A percentile compares a stretch with the other conserved stretches of the same genome.
Conservation (phyloP, 2,329 filamentous ascomycete genomes). For the Colletotrichum truncatum region DNA sequence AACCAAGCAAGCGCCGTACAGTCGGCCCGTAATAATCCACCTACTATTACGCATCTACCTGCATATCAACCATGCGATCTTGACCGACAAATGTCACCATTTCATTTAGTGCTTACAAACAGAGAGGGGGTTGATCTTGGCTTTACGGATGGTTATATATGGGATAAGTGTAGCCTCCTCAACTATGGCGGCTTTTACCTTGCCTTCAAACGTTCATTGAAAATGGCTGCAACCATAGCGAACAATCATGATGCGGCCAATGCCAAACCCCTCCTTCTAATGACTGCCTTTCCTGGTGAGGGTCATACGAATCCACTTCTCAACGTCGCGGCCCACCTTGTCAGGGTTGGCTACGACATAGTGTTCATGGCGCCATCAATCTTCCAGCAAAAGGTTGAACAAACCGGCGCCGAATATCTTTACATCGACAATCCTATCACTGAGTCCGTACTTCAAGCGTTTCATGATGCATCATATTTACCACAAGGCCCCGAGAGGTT, state of each 20-base stretch:
- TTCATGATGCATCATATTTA: background rate
- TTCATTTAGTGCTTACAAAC: background rate
- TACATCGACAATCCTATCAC: conserved; percentile 26
- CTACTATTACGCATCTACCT: background rate
- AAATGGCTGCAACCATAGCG: background rate
- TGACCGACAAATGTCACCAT: background rate
- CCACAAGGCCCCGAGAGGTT: conserved; percentile 25
- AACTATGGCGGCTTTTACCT: background rate
- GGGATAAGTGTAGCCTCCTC: background rate
- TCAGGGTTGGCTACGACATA: conserved; percentile 47
- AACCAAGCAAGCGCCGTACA: background rate
- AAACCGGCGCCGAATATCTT: conserved; percentile 44
- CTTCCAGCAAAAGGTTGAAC: conserved; percentile 40
- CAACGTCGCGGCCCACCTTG: conserved; percentile 40
- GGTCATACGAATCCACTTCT: conserved; percentile 36
- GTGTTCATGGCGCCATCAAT: conserved; percentile 43
- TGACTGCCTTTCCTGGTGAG: conserved; percentile 31
- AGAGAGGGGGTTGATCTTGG: background rate
- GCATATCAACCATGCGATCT: background rate
- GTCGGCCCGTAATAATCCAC: background rate
- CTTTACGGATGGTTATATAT: background rate
- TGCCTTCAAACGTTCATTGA: background rate
- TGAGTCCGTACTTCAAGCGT: background rate
- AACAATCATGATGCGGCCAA: background rate
- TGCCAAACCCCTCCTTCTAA: conserved; percentile 33